Conservation (phyloP, 768 basidiomycete genomes). For the Clathrus columnatus region DNA sequence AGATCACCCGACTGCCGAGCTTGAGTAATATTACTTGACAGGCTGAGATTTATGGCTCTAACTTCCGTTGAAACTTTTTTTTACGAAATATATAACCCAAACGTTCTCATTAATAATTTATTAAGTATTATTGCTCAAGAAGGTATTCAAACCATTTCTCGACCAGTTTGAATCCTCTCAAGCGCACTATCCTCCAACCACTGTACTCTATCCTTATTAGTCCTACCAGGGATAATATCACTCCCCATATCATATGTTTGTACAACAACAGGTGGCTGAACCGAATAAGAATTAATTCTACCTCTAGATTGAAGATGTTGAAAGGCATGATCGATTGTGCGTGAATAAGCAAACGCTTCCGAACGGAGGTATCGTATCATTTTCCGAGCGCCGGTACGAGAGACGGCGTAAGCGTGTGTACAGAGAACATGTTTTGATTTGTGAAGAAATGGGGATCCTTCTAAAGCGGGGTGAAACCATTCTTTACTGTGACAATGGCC, state of each 20-base stretch:
- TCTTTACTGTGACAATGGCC: conserved; percentile 9
- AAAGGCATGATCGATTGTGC: conserved; percentile 6
- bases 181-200: conserved; percentile 2
- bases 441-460: conserved; percentile 1
- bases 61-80: too few relatives aligned
- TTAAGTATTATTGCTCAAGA: too few relatives aligned
- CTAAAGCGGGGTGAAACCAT: neutral
- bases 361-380: conserved; percentile 3
- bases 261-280: conserved; percentile 4
- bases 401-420: conserved; percentile 9
- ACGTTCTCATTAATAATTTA: too few relatives aligned
- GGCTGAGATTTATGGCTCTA: too few relatives aligned
- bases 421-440: neutral
- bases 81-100: too few relatives aligned
- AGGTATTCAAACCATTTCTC: too few relatives aligned
- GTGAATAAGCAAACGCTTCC: conserved; percentile 7
- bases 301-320: neutral
- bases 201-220: neutral
- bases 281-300: neutral
- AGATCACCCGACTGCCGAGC: too few relatives aligned
- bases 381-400: neutral
- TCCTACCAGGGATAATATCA: conserved; percentile 5
- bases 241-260: conserved; percentile 8
- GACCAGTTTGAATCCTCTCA: conserved; percentile 7
- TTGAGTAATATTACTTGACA: too few relatives aligned